These are phyloP conservation scores for Chalciporus piperatus DNA, from an alignment of 768 basidiomycete species.

Conservation along the genomic window DNA sequence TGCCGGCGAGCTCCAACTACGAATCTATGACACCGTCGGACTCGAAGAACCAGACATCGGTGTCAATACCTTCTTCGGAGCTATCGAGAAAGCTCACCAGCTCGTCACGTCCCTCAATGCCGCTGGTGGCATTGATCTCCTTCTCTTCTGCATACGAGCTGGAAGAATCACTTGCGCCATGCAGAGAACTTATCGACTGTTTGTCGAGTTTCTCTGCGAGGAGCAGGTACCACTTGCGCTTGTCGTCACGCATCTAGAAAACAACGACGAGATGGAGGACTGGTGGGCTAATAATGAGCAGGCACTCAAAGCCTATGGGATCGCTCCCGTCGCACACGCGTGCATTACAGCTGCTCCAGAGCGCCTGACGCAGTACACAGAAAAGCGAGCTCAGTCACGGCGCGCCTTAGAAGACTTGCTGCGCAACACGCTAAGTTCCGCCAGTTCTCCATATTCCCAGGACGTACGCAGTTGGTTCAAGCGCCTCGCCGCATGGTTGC, in stretches of 20 bases:
- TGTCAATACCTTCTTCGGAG: not conserved
- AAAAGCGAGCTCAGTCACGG: constrained; percentile 3
- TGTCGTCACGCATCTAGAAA: constrained; percentile 11
- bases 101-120: constrained; percentile 2
- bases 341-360: constrained; percentile 10
- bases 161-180: constrained; percentile 2
- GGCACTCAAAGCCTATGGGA: not conserved
- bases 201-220: constrained; percentile 11
- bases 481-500: too few species aligned
- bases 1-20: not conserved
- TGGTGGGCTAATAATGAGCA: constrained; percentile 13
- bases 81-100: constrained; percentile 10
- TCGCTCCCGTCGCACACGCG: constrained; percentile 4
- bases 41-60: constrained; percentile 11
- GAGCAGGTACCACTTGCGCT: constrained; percentile 10
- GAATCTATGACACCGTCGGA: constrained; percentile 7
- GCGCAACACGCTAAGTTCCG: too few species aligned
- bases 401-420: too few species aligned
- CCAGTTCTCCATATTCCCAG: too few species aligned
- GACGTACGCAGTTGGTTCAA: too few species aligned
- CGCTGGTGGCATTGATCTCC: constrained; percentile 12
- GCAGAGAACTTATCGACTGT: constrained; percentile 14
- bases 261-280: constrained; percentile 4
- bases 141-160: constrained; percentile 12
- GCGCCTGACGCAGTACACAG: not conserved